A percentile compares a stretch with the other conserved stretches of the same genome.
Evolutionary conservation across 495 filamentous ascomycete genomes (phyloP).

Genomic region (Tetracladium setigerum): DNA sequence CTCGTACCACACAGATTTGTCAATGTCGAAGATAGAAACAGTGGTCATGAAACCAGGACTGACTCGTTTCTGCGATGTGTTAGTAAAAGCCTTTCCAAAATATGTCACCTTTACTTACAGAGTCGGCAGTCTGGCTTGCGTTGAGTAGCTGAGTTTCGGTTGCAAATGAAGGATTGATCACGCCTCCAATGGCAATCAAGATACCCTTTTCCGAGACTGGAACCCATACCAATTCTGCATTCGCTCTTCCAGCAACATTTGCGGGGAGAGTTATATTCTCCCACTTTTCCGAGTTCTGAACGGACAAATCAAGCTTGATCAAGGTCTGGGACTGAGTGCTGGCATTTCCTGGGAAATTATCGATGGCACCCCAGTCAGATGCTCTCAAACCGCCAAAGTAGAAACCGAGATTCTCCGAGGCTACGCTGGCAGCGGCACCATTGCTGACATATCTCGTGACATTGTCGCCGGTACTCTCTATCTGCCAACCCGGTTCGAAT

Average conservation of each 20-base stretch:
- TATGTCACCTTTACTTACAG: constrained; percentile 25
- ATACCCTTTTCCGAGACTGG: constrained; percentile 56
- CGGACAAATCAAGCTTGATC: constrained; percentile 53
- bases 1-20: constrained; percentile 46
- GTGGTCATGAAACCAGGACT: constrained; percentile 56
- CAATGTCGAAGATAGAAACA: constrained; percentile 64
- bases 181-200: constrained; percentile 62
- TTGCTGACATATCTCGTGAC: constrained; percentile 58
- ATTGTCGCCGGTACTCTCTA: constrained; percentile 27
- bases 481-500: constrained; percentile 35
- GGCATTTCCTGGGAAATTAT: constrained; percentile 25
- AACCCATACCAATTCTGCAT: constrained; percentile 62
- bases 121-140: constrained; percentile 32
- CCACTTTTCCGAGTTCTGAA: constrained; percentile 43
- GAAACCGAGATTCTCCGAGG: constrained; percentile 66
- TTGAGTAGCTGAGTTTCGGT: constrained; percentile 10
- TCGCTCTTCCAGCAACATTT: constrained; percentile 45
- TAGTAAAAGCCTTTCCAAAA: neutral
- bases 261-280: constrained; percentile 45
- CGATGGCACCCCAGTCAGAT: constrained; percentile 35
- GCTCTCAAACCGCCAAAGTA: constrained; percentile 60
- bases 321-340: constrained; percentile 38
- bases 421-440: constrained; percentile 55
- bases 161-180: constrained; percentile 41
- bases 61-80: constrained; percentile 18